phyloP scores from a whole-genome alignment of 1,284 basidiomycete genomes.

The Entoloma clypeatum region DNA sequence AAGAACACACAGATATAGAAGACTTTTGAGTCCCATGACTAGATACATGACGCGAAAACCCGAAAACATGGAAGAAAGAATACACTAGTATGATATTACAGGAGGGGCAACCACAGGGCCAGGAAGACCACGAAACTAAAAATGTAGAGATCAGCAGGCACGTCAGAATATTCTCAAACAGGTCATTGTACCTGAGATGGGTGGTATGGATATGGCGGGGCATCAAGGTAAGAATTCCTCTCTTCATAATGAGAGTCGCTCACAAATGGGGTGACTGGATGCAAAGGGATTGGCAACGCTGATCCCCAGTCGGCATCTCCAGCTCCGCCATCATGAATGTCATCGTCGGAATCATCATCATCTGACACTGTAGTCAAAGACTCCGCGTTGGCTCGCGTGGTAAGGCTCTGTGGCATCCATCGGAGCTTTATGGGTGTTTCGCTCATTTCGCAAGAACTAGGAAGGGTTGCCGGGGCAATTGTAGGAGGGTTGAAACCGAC shows the following conservation, averaged over 20 bases:
- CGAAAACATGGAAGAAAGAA: constrained; percentile 6
- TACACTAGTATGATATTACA: constrained; percentile 4
- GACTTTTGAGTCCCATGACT: too few relatives aligned
- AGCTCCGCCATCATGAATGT: constrained; percentile 11
- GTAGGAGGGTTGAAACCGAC: constrained; percentile 33
- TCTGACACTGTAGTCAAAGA: constrained; percentile 23
- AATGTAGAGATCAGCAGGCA: neutral
- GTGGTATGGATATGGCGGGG: constrained; percentile 25
- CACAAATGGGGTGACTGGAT: constrained; percentile 14
- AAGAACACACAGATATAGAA: too few relatives aligned
- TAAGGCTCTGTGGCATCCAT: constrained; percentile 37
- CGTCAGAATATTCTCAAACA: neutral
- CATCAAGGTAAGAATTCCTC: constrained; percentile 23
- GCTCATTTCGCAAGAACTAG: constrained; percentile 13
- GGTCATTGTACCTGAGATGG: constrained; percentile 22
- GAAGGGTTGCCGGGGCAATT: constrained; percentile 15
- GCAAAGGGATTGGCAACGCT: constrained; percentile 20
- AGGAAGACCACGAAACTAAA: constrained; percentile 17
- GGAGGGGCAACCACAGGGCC: constrained; percentile 12
- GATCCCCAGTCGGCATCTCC: constrained; percentile 14
- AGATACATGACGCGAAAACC: too few relatives aligned
- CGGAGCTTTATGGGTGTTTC: constrained; percentile 28
- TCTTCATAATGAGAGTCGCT: constrained; percentile 20
- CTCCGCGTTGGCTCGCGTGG: constrained; percentile 24
- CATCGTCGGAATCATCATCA: constrained; percentile 23